Percentiles rank a stretch among this genome's conserved stretches.
These are phyloP conservation scores for Coemansia sp. DNA, from an alignment of 192 early-diverging fungal species.

Conservation along the genomic window DNA sequence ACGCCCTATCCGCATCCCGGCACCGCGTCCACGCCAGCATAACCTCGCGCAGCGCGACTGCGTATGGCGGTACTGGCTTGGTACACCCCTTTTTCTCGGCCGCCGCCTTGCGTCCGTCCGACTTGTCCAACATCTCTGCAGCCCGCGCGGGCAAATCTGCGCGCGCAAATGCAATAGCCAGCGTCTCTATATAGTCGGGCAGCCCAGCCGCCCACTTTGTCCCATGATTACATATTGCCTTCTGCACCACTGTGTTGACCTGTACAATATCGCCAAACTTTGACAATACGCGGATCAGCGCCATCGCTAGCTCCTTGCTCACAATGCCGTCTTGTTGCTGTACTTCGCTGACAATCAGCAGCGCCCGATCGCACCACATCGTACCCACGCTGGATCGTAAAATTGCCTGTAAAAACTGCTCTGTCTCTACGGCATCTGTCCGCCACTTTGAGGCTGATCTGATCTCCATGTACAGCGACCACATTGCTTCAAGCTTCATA, in stretches of 20 bases:
- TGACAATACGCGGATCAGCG: constrained; percentile 21
- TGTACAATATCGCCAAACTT: constrained; percentile 29
- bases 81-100: neutral
- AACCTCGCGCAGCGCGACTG: constrained; percentile 18
- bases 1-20: constrained; percentile 16
- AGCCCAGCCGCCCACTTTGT: neutral
- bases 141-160: constrained; percentile 30
- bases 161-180: constrained; percentile 18
- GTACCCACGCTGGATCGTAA: constrained; percentile 10
- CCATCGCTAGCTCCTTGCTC: constrained; percentile 5
- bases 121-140: constrained; percentile 2
- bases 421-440: constrained; percentile 6
- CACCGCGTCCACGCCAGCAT: constrained; percentile 34
- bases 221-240: neutral
- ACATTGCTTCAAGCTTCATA: constrained; percentile 30
- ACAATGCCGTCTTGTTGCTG: neutral
- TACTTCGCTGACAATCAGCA: constrained; percentile 8
- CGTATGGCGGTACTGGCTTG: constrained; percentile 9
- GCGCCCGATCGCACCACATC: constrained; percentile 27
- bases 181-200: constrained; percentile 14
- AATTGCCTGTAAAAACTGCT: constrained; percentile 33
- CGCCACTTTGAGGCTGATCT: constrained; percentile 8
- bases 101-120: neutral
- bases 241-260: neutral
- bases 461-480: constrained; percentile 24